Evolutionary conservation across 495 filamentous ascomycete species (phyloP), one percentile per base, ranked within the genome.

Genomic region (Chaetomidium leptoderma): DNA sequence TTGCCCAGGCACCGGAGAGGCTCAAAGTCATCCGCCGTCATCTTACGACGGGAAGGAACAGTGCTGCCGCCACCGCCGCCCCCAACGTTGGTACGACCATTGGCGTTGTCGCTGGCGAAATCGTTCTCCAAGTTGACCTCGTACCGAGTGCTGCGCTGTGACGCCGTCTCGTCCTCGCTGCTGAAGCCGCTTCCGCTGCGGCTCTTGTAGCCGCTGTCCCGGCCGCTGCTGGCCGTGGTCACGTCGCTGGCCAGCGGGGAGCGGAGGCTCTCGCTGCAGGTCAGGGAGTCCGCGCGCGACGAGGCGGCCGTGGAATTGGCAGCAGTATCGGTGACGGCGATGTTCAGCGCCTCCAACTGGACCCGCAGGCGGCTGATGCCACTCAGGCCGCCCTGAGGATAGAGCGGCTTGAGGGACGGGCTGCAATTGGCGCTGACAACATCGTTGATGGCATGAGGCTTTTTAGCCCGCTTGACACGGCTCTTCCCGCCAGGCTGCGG

Each of bases 1-100:
- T 97, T 98, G 27, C 93, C 93, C 35, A 98, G 84, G 68, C 92
- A 97, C n/a, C 89, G 86, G n/a, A 98, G 70, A 33, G 88, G 83
- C 60, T 92, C 85, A 67, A 98, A 98, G 69, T 98, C 95, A 1
- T 84, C 81, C 10, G 92, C 85, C 16, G 87, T 86, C 89, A 97
- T 96, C 73, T 97, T 97, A 49, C 86, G 84, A 43, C 69, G 70
- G 14, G 71, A 62, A 13, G 60, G 43, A 35, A 74, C 61, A 7
- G 72, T n/a, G n/a, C n/a, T n/a, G n/a, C n/a, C n/a, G n/a, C n/a
- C n/a, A n/a, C n/a, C n/a, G n/a, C n/a, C 76, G 4, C 74, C 78
- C 52, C 80, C 77, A 10, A 76, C 57, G n/a, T n/a, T n/a, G 9
- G 68, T 70, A 11, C 74, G 70, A 13, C 71, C 67, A n/a, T 83